A percentile compares a stretch with the other conserved stretches of the same genome.
Evolutionary conservation across 1,139 yeast species (phyloP).

Genomic region (Yarrowia galli): DNA sequence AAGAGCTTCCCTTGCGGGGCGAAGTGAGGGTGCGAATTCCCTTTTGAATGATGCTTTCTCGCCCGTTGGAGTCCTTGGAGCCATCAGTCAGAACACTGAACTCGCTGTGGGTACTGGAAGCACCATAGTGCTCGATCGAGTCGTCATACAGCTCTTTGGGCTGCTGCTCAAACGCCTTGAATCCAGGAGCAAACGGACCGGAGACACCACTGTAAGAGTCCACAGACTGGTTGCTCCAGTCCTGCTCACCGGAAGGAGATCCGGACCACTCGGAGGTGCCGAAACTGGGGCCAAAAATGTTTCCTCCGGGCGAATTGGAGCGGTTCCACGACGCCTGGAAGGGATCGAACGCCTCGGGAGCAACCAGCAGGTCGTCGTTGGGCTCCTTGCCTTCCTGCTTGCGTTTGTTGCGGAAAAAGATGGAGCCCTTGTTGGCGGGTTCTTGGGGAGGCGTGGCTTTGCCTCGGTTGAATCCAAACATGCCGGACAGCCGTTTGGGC

Average conservation of each 20-base stretch:
- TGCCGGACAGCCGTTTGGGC: conserved; percentile 15
- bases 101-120: conserved; percentile 39
- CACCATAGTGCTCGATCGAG: conserved; percentile 39
- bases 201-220: background rate
- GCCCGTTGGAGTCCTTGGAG: conserved; percentile 41
- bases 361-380: background rate
- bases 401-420: conserved; percentile 18
- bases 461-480: conserved; percentile 27
- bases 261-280: conserved; percentile 35
- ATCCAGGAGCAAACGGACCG: background rate
- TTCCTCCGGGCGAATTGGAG: conserved; percentile 13
- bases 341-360: conserved; percentile 18
- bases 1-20: conserved; percentile 39
- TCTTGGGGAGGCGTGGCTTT: background rate
- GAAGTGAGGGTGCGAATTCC: conserved; percentile 47
- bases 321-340: conserved; percentile 33
- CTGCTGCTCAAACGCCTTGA: conserved; percentile 39
- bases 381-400: conserved; percentile 16
- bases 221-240: conserved; percentile 4
- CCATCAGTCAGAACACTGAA: conserved; percentile 41
- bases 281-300: conserved; percentile 16
- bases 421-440: conserved; percentile 5
- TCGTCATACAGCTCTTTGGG: conserved; percentile 36
- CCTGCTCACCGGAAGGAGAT: conserved; percentile 4
- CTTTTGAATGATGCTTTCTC: conserved; percentile 46